These are phyloP conservation scores for Eucalyptus shirleyi DNA, from an alignment of 345 rosid genomes.

Conservation along the genomic window DNA sequence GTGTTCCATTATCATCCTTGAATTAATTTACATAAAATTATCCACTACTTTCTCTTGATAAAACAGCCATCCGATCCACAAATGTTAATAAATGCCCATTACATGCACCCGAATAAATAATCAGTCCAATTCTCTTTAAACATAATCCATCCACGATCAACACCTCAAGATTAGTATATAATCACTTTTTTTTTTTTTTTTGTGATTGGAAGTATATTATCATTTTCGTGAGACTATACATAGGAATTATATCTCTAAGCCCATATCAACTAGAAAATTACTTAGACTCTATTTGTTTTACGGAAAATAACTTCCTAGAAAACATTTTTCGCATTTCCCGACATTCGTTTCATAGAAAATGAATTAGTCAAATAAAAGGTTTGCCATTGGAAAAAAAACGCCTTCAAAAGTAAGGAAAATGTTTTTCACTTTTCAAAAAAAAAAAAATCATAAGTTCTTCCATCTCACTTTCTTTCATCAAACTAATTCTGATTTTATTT, in stretches of 20 bases:
- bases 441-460: too few relatives aligned
- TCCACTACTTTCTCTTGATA: background rate
- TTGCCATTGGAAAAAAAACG: too few relatives aligned
- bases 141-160: background rate
- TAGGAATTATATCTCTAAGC: background rate
- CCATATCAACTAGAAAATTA: background rate
- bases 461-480: too few relatives aligned
- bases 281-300: background rate
- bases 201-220: background rate
- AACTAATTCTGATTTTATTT: too few relatives aligned
- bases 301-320: fast-evolving
- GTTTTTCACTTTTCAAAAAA: too few relatives aligned
- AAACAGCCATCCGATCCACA: background rate
- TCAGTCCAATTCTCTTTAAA: background rate
- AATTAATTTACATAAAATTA: background rate
- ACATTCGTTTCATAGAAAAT: too few relatives aligned
- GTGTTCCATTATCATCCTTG: background rate
- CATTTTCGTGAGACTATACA: background rate
- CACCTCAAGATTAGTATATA: background rate
- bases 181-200: background rate
- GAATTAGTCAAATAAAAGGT: too few relatives aligned
- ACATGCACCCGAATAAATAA: background rate
- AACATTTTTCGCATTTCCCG: fast-evolving
- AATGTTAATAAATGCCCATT: too few relatives aligned
- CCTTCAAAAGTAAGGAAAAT: too few relatives aligned